phyloP scores from a whole-genome alignment of 345 rosid species.

The Eucalyptus lansdowneana region DNA sequence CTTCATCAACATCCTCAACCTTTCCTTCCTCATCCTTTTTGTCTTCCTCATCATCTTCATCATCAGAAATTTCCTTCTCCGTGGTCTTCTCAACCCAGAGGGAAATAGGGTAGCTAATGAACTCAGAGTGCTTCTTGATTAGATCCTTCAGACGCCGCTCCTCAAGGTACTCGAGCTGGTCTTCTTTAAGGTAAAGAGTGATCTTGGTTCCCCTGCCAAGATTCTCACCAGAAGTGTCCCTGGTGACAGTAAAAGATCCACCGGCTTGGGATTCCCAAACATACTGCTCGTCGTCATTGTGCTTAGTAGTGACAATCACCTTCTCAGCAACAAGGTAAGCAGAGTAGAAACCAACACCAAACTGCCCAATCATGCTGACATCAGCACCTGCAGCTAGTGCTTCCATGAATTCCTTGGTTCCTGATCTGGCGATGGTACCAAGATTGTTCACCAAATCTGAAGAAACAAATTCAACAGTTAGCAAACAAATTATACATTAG shows the following conservation, averaged over 20 bases:
- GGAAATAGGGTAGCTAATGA: background rate
- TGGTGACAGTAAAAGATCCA: background rate
- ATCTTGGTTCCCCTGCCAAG: background rate
- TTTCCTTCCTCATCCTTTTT: slow-evolving; percentile 11
- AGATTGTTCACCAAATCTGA: background rate
- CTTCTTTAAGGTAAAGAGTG: background rate
- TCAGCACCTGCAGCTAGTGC: background rate
- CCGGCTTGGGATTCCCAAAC: background rate
- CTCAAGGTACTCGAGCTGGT: slow-evolving; percentile 1
- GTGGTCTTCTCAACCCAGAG: background rate
- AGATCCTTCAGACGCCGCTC: background rate
- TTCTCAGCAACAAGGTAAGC: background rate
- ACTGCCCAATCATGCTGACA: background rate
- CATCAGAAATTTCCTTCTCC: background rate
- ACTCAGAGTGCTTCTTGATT: background rate
- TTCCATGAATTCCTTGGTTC: background rate
- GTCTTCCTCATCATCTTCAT: slow-evolving; percentile 9
- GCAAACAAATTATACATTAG: background rate
- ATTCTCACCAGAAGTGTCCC: background rate
- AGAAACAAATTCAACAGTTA: background rate
- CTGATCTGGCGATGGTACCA: background rate
- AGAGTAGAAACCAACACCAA: background rate
- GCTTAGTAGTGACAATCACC: background rate
- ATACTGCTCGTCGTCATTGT: background rate
- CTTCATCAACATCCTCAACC: slow-evolving; percentile 15